Conservation (phyloP, 129 eudicot species). For the Lonicera japonica region DNA sequence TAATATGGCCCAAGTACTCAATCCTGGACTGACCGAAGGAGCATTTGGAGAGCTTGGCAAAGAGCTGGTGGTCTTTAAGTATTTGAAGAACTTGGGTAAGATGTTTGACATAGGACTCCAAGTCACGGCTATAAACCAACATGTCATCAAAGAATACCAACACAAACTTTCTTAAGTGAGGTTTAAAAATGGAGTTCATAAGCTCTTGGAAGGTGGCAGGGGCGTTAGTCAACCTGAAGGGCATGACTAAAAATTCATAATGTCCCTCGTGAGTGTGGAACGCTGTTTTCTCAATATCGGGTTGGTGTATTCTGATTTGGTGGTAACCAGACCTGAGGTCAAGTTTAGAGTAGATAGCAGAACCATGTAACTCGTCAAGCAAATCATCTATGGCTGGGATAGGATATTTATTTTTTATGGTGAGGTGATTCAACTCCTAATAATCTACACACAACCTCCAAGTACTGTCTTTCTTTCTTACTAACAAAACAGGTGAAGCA, state of each 20-base stretch:
- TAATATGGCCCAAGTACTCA: background rate
- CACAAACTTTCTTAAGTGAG: too few relatives aligned
- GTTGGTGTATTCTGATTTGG: background rate
- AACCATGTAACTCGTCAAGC: too few relatives aligned
- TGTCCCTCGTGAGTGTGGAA: too few relatives aligned
- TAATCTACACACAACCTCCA: conserved; percentile 1
- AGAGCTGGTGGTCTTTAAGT: background rate
- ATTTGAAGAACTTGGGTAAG: background rate
- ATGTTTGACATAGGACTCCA: background rate
- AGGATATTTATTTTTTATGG: too few relatives aligned
- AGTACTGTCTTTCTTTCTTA: background rate
- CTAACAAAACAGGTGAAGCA: background rate
- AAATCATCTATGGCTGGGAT: too few relatives aligned
- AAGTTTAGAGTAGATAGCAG: background rate
- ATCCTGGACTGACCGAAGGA: background rate
- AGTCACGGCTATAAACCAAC: background rate
- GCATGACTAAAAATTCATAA: too few relatives aligned
- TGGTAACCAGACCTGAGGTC: background rate
- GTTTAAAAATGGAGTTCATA: too few relatives aligned
- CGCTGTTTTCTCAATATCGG: background rate
- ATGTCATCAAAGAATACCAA: background rate
- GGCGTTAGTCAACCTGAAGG: too few relatives aligned
- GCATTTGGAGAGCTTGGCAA: background rate
- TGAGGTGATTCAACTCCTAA: too few relatives aligned
- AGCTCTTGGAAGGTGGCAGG: too few relatives aligned